These are phyloP conservation scores for Peniophora sp. DNA, from an alignment of 1,284 basidiomycete genomes.

Conservation along the genomic window DNA sequence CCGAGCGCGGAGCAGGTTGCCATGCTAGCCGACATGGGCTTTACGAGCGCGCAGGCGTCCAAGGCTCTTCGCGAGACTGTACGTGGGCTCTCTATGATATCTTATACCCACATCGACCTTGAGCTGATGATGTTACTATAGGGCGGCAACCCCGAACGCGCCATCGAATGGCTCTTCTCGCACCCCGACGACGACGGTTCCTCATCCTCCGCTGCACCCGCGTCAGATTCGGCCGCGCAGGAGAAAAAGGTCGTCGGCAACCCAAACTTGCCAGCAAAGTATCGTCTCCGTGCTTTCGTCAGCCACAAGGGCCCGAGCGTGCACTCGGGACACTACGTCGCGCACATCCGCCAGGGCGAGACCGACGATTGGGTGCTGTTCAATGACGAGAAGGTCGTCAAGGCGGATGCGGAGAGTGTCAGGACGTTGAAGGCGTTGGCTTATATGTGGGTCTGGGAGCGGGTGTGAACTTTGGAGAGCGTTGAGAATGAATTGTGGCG, in stretches of 20 bases:
- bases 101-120: not conserved
- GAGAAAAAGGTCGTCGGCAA: slow-evolving; percentile 35
- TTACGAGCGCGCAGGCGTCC: slow-evolving; percentile 73
- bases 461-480: slow-evolving; percentile 24
- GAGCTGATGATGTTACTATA: too few relatives aligned
- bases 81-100: slow-evolving; percentile 18
- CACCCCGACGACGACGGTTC: slow-evolving; percentile 86
- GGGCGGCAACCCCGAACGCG: slow-evolving; percentile 73
- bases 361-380: slow-evolving; percentile 77
- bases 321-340: slow-evolving; percentile 92
- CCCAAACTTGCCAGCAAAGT: slow-evolving; percentile 65
- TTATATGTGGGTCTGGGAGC: slow-evolving; percentile 86
- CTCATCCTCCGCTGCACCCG: slow-evolving; percentile 27
- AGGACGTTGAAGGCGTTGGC: slow-evolving; percentile 69
- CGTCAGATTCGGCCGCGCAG: slow-evolving; percentile 16
- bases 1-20: slow-evolving; percentile 61
- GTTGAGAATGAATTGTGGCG: too few relatives aligned
- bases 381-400: slow-evolving; percentile 95
- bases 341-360: slow-evolving; percentile 52
- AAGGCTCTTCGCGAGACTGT: slow-evolving; percentile 90
- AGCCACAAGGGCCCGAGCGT: slow-evolving; percentile 96
- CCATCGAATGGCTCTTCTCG: slow-evolving; percentile 96
- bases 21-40: slow-evolving; percentile 90
- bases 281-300: slow-evolving; percentile 85
- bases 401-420: slow-evolving; percentile 72